Evolutionary conservation across 805 yeast species (phyloP).

Genomic region (Candida suzukii): DNA sequence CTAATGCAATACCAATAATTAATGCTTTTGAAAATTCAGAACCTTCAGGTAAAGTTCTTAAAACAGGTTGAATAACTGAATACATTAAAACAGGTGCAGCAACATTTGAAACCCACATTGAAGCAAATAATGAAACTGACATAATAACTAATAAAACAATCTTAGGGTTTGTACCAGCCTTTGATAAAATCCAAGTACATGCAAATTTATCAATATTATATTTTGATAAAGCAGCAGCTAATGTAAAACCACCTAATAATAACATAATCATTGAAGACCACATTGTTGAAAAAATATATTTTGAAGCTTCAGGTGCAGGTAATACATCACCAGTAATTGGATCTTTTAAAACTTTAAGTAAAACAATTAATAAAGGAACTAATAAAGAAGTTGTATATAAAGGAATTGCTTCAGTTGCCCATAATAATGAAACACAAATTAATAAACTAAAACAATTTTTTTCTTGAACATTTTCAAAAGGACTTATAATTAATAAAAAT

Average conservation of each 20-base stretch:
- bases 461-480: conserved; percentile 58
- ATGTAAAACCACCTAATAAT: conserved; percentile 85
- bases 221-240: conserved; percentile 92
- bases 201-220: conserved; percentile 81
- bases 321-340: conserved; percentile 42
- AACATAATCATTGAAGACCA: conserved; percentile 93
- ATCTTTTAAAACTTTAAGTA: conserved; percentile 61
- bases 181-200: conserved; percentile 73
- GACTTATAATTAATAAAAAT: conserved; percentile 41
- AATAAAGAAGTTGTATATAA: conserved; percentile 81
- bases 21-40: conserved; percentile 77
- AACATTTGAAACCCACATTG: conserved; percentile 96
- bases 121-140: conserved; percentile 77
- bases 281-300: conserved; percentile 78
- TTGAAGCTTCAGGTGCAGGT: conserved; percentile 63
- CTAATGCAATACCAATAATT: conserved; percentile 85
- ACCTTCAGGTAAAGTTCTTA: conserved; percentile 75
- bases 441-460: conserved; percentile 79
- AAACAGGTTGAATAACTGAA: conserved; percentile 84
- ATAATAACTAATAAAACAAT: conserved; percentile 71
- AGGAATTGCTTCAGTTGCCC: conserved; percentile 97
- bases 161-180: conserved; percentile 83
- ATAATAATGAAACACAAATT: conserved; percentile 71
- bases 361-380: conserved; percentile 75
- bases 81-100: conserved; percentile 95